A percentile compares a stretch with the other conserved stretches of the same genome.
Conservation (phyloP, 2,329 filamentous ascomycete species). For the Fusarium denticulatum region DNA sequence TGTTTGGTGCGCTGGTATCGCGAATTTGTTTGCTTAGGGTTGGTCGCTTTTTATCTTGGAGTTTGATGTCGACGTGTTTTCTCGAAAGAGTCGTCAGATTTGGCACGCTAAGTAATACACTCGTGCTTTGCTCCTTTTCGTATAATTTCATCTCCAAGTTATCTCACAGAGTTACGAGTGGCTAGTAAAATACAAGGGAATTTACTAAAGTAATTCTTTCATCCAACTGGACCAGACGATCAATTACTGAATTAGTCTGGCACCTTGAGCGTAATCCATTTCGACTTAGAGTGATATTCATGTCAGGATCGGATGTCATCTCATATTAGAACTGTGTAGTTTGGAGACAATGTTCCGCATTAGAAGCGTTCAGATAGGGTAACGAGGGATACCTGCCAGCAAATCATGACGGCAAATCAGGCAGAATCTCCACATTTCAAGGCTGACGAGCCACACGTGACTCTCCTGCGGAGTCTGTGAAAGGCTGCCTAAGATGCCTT, state of each 20-base stretch:
- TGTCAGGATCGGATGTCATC: too few relatives aligned
- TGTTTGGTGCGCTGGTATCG: too few relatives aligned
- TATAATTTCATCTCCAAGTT: accelerated
- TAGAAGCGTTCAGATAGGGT: not conserved
- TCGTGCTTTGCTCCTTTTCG: accelerated
- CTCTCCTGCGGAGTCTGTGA: not conserved
- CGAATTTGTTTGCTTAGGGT: accelerated
- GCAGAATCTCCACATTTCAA: not conserved
- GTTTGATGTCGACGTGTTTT: not conserved
- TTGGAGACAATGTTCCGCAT: not conserved
- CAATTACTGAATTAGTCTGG: not conserved
- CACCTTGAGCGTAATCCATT: not conserved
- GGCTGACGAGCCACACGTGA: not conserved
- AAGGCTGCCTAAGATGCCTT: not conserved
- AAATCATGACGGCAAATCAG: not conserved
- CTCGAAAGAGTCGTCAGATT: not conserved
- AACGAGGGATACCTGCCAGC: not conserved
- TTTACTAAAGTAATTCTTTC: not conserved
- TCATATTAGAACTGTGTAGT: not conserved
- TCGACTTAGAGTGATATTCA: too few relatives aligned
- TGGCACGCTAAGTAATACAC: accelerated
- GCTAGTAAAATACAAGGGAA: too few relatives aligned
- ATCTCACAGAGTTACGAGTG: accelerated
- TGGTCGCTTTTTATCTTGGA: accelerated
- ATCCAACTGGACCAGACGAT: not conserved